phyloP scores from a whole-genome alignment of 73 alveolate genomes.

The Stentor coeruleus region DNA sequence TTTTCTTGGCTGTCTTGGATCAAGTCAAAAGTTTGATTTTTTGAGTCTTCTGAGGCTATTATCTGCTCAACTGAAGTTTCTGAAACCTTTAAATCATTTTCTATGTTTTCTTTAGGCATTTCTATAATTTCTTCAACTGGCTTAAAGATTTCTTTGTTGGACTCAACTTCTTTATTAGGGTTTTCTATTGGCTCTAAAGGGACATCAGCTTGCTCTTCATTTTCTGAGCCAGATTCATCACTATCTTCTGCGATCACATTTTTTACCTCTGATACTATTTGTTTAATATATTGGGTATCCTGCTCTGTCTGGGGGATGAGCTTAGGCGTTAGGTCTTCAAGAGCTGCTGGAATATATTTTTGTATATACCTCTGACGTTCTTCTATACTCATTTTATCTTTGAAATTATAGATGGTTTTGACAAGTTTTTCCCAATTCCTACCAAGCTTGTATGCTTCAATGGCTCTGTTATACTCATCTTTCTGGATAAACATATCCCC shows the following conservation, averaged over 20 bases:
- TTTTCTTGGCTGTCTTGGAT: constrained; percentile 10
- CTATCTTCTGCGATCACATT: background rate
- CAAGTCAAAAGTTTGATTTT: background rate
- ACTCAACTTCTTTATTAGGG: constrained; percentile 17
- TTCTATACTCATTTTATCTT: constrained; percentile 55
- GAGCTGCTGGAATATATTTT: constrained; percentile 70
- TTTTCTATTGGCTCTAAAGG: background rate
- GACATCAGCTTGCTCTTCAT: background rate
- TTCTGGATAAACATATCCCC: constrained; percentile 34
- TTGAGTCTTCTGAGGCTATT: background rate
- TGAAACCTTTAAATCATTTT: background rate
- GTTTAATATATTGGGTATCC: background rate
- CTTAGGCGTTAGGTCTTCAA: constrained; percentile 42
- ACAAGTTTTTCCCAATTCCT: constrained; percentile 52
- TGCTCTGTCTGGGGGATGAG: background rate
- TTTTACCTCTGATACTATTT: constrained; percentile 10
- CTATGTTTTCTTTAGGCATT: background rate
- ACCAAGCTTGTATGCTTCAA: constrained; percentile 34
- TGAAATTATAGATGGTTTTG: constrained; percentile 42
- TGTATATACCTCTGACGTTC: constrained; percentile 56
- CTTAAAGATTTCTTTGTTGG: constrained; percentile 25
- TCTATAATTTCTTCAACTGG: background rate
- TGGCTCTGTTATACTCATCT: constrained; percentile 39
- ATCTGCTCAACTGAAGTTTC: background rate
- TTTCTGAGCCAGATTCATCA: constrained; percentile 12